These are phyloP conservation scores for Carallia brachiata DNA, from an alignment of 345 rosid genomes.

Conservation along the genomic window DNA sequence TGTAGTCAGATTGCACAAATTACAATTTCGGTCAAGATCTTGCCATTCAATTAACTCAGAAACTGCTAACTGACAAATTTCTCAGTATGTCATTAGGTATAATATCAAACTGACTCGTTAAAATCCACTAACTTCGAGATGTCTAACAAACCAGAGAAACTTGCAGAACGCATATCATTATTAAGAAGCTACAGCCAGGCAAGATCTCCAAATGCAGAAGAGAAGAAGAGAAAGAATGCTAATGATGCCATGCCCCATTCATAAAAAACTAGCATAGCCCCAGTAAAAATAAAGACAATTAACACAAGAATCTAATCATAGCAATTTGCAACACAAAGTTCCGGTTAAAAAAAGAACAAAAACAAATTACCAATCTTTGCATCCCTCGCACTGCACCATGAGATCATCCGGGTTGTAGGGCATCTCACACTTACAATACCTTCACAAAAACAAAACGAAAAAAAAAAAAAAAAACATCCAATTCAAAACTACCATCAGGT, in stretches of 20 bases:
- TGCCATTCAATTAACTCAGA: too few species aligned
- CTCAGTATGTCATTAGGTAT: too few species aligned
- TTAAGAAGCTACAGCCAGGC: neutral
- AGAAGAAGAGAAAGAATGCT: neutral
- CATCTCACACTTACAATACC: constrained; percentile 92
- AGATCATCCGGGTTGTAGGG: constrained; percentile 86
- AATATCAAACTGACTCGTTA: too few species aligned
- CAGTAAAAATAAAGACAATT: constrained; percentile 11
- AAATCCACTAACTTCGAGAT: neutral
- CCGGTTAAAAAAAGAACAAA: neutral
- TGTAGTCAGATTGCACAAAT: too few species aligned
- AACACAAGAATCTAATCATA: constrained; percentile 5
- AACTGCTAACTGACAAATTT: too few species aligned
- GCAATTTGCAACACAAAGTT: neutral
- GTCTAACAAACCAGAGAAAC: neutral
- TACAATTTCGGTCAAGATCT: too few species aligned
- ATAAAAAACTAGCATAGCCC: constrained; percentile 1
- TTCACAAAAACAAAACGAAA: constrained; percentile 31
- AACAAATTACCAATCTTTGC: constrained; percentile 74
- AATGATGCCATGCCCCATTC: neutral
- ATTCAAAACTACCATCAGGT: neutral
- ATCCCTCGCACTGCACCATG: constrained; percentile 86
- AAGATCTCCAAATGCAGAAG: neutral
- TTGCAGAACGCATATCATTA: neutral
- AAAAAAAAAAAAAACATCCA: constrained; percentile 4